These are phyloP conservation scores for Sporormia fimetaria DNA, from an alignment of 495 filamentous ascomycete genomes.

Conservation along the genomic window DNA sequence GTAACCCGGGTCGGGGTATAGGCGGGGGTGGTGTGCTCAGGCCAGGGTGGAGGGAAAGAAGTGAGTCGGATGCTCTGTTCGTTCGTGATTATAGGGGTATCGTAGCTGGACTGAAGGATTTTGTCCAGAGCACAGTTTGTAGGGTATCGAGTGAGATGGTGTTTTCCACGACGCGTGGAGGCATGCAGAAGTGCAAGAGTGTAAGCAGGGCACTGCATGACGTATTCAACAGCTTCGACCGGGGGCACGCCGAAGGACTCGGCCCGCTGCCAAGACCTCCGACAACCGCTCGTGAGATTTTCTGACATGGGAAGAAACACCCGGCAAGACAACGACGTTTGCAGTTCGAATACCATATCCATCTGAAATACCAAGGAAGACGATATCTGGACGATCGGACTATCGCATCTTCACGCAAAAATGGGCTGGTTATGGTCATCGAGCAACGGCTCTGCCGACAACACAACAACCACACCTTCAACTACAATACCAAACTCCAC, in stretches of 20 bases:
- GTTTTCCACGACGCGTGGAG: no score
- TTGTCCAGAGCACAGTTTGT: no score
- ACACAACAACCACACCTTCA: slow-evolving; percentile 4
- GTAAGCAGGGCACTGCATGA: no score
- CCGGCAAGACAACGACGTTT: no score
- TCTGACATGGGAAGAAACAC: no score
- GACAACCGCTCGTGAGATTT: no score
- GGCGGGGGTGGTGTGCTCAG: slow-evolving; percentile 6
- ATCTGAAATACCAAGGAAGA: background rate
- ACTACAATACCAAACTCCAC: slow-evolving; percentile 8
- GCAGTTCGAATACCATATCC: background rate
- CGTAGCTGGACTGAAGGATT: no score
- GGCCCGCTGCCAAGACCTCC: no score
- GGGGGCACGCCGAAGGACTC: no score
- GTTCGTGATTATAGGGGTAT: slow-evolving; percentile 21
- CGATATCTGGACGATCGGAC: background rate
- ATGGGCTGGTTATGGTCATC: slow-evolving; percentile 32
- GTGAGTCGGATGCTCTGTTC: slow-evolving; percentile 17
- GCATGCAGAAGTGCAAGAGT: no score
- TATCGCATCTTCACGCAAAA: background rate
- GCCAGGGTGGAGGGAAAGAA: slow-evolving; percentile 1
- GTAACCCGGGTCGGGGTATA: slow-evolving; percentile 26
- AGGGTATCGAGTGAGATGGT: no score
- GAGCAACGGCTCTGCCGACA: slow-evolving; percentile 3
- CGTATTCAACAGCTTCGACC: no score